Percentiles rank a stretch among this genome's conserved stretches.
Conservation (phyloP, 148 eudicot species). For the Rhododendron williamsianum region DNA sequence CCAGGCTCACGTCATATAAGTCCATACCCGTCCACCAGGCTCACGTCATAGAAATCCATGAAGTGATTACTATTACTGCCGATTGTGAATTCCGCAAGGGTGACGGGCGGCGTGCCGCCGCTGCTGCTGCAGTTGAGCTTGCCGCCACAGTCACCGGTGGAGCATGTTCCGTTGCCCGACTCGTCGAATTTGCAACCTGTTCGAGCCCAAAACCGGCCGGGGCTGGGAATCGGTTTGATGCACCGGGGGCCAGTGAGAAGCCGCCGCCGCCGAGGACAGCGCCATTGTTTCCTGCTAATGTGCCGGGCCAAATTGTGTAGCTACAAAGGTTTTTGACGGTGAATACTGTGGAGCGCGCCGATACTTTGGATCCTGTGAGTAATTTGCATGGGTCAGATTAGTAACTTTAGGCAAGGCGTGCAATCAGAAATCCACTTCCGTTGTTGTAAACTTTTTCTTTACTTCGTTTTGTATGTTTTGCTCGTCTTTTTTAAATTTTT, state of each 20-base stretch:
- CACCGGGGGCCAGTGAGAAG: conserved; percentile 40
- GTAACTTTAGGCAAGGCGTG: no score
- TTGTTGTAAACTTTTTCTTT: no score
- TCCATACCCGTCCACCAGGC: conserved; percentile 66
- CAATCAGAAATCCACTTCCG: no score
- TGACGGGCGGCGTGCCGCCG: conserved; percentile 60
- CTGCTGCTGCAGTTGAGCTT: conserved; percentile 39
- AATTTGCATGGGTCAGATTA: not conserved
- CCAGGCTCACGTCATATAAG: no score
- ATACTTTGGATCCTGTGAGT: conserved; percentile 18
- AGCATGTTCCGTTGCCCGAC: conserved; percentile 19
- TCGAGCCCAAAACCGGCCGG: conserved; percentile 59
- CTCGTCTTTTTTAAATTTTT: no score
- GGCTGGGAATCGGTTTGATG: conserved; percentile 38
- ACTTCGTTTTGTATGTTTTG: no score
- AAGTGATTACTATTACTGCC: conserved; percentile 10
- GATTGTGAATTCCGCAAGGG: conserved; percentile 69
- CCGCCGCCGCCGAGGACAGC: conserved; percentile 44
- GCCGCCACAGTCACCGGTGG: conserved; percentile 50
- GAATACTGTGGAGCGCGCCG: conserved; percentile 36
- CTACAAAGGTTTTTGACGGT: conserved; percentile 53
- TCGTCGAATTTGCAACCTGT: conserved; percentile 30
- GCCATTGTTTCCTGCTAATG: conserved; percentile 39
- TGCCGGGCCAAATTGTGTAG: conserved; percentile 81
- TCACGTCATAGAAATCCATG: conserved; percentile 75